Evolutionary conservation across 352 stramenopile genomes (phyloP).

Genomic region (Phytophthora lateralis): DNA sequence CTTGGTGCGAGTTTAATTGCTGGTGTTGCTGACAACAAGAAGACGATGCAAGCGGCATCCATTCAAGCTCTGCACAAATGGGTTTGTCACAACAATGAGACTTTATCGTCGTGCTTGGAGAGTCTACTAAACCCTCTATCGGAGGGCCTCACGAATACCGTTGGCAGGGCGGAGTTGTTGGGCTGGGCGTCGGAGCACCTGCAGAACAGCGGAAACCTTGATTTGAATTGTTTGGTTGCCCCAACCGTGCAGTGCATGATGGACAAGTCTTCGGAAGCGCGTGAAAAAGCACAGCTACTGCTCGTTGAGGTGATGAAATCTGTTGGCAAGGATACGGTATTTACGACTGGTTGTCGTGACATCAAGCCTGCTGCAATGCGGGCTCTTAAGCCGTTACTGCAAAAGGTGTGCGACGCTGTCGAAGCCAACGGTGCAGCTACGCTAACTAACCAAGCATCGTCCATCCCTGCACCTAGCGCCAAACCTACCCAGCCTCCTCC

Average conservation of each 20-base stretch:
- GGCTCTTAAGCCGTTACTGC: constrained; percentile 82
- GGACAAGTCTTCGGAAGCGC: constrained; percentile 84
- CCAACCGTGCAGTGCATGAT: constrained; percentile 83
- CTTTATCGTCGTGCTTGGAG: constrained; percentile 68
- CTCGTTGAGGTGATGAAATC: constrained; percentile 85
- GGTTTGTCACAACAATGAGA: constrained; percentile 79
- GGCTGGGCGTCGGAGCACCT: constrained; percentile 77
- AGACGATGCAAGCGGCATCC: constrained; percentile 81
- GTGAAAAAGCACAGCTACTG: constrained; percentile 80
- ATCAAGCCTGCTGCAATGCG: constrained; percentile 89
- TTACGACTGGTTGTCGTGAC: constrained; percentile 75
- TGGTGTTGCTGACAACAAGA: constrained; percentile 89
- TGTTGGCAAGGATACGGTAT: constrained; percentile 73
- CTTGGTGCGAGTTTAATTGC: constrained; percentile 69
- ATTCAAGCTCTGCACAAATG: constrained; percentile 85
- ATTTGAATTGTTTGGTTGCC: constrained; percentile 67
- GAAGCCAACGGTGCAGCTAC: constrained; percentile 30
- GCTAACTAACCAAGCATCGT: constrained; percentile 2
- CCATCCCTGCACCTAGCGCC: constrained; percentile 12
- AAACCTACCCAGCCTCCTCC: constrained; percentile 13
- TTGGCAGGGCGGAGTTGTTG: constrained; percentile 80
- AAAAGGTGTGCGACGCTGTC: constrained; percentile 67
- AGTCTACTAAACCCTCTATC: constrained; percentile 70
- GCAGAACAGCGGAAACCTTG: constrained; percentile 63
- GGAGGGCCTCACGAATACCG: constrained; percentile 75